phyloP scores from a whole-genome alignment of 768 basidiomycete species.

The Sporobolomyces roseus region DNA sequence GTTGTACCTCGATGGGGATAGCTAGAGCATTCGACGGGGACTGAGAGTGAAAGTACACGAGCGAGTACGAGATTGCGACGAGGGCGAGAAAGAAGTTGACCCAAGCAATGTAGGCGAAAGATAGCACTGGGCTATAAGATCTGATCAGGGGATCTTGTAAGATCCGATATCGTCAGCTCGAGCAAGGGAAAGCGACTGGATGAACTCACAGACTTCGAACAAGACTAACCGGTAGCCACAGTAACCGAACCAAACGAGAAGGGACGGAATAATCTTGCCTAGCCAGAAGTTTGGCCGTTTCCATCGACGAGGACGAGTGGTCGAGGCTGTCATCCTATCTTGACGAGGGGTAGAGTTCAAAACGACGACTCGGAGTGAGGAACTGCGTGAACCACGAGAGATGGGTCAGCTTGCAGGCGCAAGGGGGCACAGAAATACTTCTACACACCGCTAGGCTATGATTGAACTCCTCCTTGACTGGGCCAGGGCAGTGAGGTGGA shows the following conservation, averaged over 20 bases:
- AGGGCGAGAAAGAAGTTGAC: conserved; percentile 10
- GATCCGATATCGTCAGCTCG: too few species aligned
- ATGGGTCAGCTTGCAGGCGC: too few species aligned
- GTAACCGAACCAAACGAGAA: conserved; percentile 13
- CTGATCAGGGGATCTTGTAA: conserved; percentile 14
- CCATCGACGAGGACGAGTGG: conserved; percentile 1
- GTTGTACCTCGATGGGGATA: not conserved
- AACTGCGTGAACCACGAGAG: too few species aligned
- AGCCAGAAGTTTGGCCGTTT: conserved; percentile 26
- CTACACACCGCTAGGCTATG: too few species aligned
- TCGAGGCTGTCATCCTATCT: too few species aligned
- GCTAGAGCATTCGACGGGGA: not conserved
- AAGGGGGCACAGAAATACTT: too few species aligned
- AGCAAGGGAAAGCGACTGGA: not conserved
- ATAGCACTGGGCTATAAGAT: not conserved
- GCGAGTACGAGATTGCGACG: conserved; percentile 15
- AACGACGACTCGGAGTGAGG: too few species aligned
- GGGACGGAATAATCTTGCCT: conserved; percentile 23
- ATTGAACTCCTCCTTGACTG: too few species aligned
- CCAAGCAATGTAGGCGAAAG: not conserved
- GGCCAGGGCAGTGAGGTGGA: too few species aligned
- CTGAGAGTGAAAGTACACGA: conserved; percentile 11
- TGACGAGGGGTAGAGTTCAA: too few species aligned
- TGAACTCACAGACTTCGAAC: conserved; percentile 4
- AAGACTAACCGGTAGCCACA: conserved; percentile 19